Evolutionary conservation across 257 asterid species (phyloP), one percentile per base, ranked within the genome.

Genomic region (Linaria vulgaris): DNA sequence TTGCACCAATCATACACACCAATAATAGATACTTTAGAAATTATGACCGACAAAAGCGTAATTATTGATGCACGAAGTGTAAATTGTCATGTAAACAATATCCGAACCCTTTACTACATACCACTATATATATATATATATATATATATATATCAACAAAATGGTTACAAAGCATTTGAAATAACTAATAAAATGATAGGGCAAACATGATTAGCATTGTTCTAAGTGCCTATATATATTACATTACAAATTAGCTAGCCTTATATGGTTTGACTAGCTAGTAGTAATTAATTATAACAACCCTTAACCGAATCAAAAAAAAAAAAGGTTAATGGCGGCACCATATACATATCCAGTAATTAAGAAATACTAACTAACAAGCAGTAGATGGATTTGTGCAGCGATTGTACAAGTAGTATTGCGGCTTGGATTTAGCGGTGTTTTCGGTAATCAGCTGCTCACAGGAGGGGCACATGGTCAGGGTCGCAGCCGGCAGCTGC

Each of bases 391-490:
- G 81, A 56, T 79, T 77, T 72, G 81, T 62, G 78, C 82, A 85
- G 50, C 71, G 85, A 63, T 78, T 83, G 56, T 69, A 83, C 60
- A 83, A 80, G 55, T n/a, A n/a, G n/a, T n/a, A n/a, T n/a, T n/a
- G n/a, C n/a, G n/a, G n/a, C n/a, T n/a, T n/a, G n/a, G n/a, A n/a
- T 82, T 80, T 84, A 9, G 82, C 68, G 1, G 70, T 75, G 50
- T 24, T 67, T 2, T 78, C 84, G 1, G 66, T 67, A 44, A 57
- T 80, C 67, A 34, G 72, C 48, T 85, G 50, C 81, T 88, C 94
- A 58, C 96, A 89, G 9, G 96, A 81, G 0, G 95, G 95, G 65
- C 95, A 89, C 89, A 89, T 78, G 20, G 88, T 69, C 52, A 86
- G 77, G 9, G 91, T 81, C 0, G 95, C 86, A 59, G 94, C 85